Conservation (phyloP, 2,329 filamentous ascomycete genomes). For the Nemania serpens region DNA sequence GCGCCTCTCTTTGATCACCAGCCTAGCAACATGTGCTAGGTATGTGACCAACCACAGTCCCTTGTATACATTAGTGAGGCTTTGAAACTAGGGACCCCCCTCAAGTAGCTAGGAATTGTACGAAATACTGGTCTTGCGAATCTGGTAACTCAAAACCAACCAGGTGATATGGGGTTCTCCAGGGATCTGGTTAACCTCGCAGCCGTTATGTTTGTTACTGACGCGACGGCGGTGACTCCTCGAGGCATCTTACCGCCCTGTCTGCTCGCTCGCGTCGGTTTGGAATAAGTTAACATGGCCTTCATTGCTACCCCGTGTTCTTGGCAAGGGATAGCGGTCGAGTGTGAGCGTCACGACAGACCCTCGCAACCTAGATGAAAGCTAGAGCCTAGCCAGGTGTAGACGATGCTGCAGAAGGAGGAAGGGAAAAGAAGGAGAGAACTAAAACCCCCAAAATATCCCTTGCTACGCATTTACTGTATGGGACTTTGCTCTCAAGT, state of each 20-base stretch:
- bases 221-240: neutral
- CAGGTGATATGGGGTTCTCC: slow-evolving; percentile 23
- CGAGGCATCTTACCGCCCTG: neutral
- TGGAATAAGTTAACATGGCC: slow-evolving; percentile 9
- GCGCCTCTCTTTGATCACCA: too few relatives aligned
- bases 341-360: slow-evolving; percentile 1
- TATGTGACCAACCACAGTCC: slow-evolving; percentile 25
- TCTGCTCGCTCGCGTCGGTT: neutral
- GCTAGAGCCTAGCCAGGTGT: neutral
- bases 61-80: slow-evolving; percentile 21
- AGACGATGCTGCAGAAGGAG: neutral
- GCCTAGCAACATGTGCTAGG: neutral
- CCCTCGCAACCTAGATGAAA: neutral
- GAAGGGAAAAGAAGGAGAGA: neutral
- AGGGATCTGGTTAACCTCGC: slow-evolving; percentile 20
- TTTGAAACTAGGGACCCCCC: slow-evolving; percentile 23
- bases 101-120: slow-evolving; percentile 21
- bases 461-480: neutral
- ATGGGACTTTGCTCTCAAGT: neutral
- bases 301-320: slow-evolving; percentile 2
- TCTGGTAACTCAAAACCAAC: slow-evolving; percentile 22
- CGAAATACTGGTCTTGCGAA: slow-evolving; percentile 2
- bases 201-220: slow-evolving; percentile 15
- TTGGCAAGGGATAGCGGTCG: slow-evolving; percentile 13
- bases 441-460: neutral